phyloP scores from a whole-genome alignment of 192 early-diverging fungal genomes.

The Coemansia sp. region DNA sequence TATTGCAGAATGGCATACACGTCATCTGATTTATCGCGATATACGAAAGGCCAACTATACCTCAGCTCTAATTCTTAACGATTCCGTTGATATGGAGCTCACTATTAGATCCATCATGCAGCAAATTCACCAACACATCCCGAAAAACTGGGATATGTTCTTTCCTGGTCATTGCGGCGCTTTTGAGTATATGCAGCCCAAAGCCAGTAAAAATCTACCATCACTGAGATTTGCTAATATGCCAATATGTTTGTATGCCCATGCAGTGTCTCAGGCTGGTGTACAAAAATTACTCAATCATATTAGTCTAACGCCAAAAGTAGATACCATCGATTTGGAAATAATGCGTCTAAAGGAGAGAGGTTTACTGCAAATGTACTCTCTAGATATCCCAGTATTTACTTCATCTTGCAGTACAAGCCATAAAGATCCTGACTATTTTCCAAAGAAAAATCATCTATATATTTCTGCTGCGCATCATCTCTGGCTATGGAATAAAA shows the following conservation, averaged over 20 bases:
- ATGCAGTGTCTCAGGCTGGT: constrained; percentile 31
- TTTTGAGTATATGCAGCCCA: constrained; percentile 23
- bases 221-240: constrained; percentile 25
- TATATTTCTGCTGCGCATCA: constrained; percentile 22
- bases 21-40: constrained; percentile 19
- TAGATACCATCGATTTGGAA: constrained; percentile 27
- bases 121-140: constrained; percentile 19
- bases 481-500: constrained; percentile 18
- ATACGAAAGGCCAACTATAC: constrained; percentile 17
- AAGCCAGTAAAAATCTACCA: background rate
- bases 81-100: constrained; percentile 41
- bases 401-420: background rate
- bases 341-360: constrained; percentile 39
- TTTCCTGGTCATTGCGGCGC: constrained; percentile 41
- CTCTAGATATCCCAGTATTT: constrained; percentile 30
- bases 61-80: constrained; percentile 34
- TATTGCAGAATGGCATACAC: constrained; percentile 22
- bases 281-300: constrained; percentile 10
- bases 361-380: constrained; percentile 31
- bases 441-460: background rate
- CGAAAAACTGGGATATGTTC: constrained; percentile 35
- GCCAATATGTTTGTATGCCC: constrained; percentile 37
- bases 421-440: background rate
- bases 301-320: constrained; percentile 11
- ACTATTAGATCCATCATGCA: constrained; percentile 29